Evolutionary conservation across 805 yeast species (phyloP).

Genomic region (Candida boleticola): DNA sequence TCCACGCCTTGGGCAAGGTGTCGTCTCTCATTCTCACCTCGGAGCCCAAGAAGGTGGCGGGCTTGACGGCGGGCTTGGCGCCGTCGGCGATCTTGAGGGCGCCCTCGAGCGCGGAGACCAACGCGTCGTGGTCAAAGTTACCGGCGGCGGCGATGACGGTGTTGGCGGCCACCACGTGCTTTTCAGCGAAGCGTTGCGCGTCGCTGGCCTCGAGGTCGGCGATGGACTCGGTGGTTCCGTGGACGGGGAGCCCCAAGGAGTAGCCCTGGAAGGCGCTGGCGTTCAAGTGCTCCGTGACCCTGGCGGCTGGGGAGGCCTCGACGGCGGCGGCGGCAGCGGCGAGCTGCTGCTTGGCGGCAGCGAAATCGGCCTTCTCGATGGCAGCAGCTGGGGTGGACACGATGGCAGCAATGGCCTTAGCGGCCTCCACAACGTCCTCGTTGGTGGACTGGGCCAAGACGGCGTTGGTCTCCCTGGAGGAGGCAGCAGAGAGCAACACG

Average conservation of each 20-base stretch:
- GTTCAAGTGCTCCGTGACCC: slow-evolving; percentile 71
- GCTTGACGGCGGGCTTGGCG: slow-evolving; percentile 43
- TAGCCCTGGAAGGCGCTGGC: slow-evolving; percentile 87
- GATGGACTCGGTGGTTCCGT: slow-evolving; percentile 70
- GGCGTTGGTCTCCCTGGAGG: slow-evolving; percentile 64
- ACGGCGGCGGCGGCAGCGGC: slow-evolving; percentile 48
- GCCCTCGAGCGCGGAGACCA: slow-evolving; percentile 64
- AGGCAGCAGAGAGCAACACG: slow-evolving; percentile 51
- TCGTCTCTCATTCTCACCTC: slow-evolving; percentile 88
- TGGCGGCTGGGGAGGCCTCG: slow-evolving; percentile 55
- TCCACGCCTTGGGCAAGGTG: slow-evolving; percentile 77
- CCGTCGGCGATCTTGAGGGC: slow-evolving; percentile 51
- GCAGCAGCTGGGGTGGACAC: slow-evolving; percentile 35
- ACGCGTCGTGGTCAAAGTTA: slow-evolving; percentile 64
- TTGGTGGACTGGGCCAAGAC: slow-evolving; percentile 54
- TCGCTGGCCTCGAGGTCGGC: slow-evolving; percentile 58
- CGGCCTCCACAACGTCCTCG: slow-evolving; percentile 51
- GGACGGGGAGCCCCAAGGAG: slow-evolving; percentile 71
- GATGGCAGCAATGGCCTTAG: slow-evolving; percentile 48
- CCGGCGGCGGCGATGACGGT: slow-evolving; percentile 71
- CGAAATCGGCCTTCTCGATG: slow-evolving; percentile 45
- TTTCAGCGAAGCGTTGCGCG: slow-evolving; percentile 51
- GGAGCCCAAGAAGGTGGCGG: slow-evolving; percentile 76
- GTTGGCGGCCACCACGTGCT: slow-evolving; percentile 61
- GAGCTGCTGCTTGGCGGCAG: slow-evolving; percentile 46